phyloP scores from a whole-genome alignment of 1,284 basidiomycete species.

The Ganoderma lucidum region DNA sequence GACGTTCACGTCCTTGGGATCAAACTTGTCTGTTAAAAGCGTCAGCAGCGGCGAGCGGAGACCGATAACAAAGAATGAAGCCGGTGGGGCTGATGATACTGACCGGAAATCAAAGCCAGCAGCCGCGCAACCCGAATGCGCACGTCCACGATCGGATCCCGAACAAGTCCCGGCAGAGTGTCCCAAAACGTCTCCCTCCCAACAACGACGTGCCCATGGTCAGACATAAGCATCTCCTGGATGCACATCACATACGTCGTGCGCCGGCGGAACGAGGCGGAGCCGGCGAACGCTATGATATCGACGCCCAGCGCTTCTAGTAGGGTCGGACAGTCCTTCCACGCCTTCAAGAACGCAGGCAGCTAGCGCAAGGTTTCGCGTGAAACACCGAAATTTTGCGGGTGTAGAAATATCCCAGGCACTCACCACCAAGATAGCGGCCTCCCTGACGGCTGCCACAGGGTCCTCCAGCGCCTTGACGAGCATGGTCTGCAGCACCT shows the following conservation, averaged over 20 bases:
- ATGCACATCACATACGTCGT: slow-evolving; percentile 85
- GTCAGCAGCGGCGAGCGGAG: slow-evolving; percentile 2
- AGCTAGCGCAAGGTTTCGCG: slow-evolving; percentile 48
- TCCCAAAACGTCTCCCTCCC: slow-evolving; percentile 70
- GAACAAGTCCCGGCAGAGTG: slow-evolving; percentile 63
- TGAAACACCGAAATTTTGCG: slow-evolving; percentile 11
- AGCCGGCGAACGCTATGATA: slow-evolving; percentile 62
- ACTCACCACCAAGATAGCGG: slow-evolving; percentile 72
- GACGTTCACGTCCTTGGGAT: slow-evolving; percentile 29
- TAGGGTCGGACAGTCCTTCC: slow-evolving; percentile 49
- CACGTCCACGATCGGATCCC: slow-evolving; percentile 86
- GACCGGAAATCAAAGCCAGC: slow-evolving; percentile 62
- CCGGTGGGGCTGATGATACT: slow-evolving; percentile 19
- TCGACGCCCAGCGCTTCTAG: slow-evolving; percentile 55
- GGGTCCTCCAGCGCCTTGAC: slow-evolving; percentile 77
- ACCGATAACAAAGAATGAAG: slow-evolving; percentile 31
- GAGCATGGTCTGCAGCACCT: slow-evolving; percentile 56
- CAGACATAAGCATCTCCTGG: slow-evolving; percentile 62
- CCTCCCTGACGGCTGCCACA: slow-evolving; percentile 87
- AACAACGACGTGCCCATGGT: slow-evolving; percentile 47
- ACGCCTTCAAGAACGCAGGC: slow-evolving; percentile 58
- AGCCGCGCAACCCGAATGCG: slow-evolving; percentile 86
- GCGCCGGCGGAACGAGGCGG: slow-evolving; percentile 70
- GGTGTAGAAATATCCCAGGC: slow-evolving; percentile 34
- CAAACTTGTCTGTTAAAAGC: slow-evolving; percentile 33